Percentiles rank a stretch among this genome's conserved stretches.
Evolutionary conservation across 2,329 filamentous ascomycete genomes (phyloP).

Genomic region (Colletotrichum sp.): DNA sequence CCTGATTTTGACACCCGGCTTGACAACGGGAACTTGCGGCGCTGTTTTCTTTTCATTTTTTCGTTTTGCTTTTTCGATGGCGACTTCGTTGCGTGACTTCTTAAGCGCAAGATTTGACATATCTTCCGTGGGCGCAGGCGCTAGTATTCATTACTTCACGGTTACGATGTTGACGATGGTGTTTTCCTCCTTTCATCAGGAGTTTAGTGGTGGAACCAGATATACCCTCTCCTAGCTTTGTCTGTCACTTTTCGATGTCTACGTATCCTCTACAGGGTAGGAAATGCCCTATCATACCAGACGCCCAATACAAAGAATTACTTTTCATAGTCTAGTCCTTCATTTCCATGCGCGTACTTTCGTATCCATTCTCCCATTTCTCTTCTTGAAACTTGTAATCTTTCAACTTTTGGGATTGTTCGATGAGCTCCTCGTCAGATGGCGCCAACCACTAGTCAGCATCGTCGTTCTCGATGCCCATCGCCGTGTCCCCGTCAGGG

Average conservation of each 20-base stretch:
- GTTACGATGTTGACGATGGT: background rate
- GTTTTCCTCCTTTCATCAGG: background rate
- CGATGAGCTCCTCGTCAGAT: background rate
- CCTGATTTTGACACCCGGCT: background rate
- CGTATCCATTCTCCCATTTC: background rate
- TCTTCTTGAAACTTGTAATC: background rate
- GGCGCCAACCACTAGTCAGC: background rate
- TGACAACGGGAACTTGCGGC: background rate
- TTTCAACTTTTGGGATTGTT: background rate
- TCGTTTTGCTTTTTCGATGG: background rate
- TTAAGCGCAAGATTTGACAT: background rate
- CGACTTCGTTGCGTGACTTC: background rate
- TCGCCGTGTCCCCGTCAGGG: background rate
- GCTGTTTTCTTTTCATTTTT: background rate
- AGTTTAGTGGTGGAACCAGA: background rate
- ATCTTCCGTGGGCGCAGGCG: background rate
- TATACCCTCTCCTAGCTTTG: slow-evolving; percentile 3
- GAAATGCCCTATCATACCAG: background rate
- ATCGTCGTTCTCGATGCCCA: background rate
- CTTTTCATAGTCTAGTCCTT: background rate
- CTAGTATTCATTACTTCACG: background rate
- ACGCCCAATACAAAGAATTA: background rate
- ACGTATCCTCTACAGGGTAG: background rate
- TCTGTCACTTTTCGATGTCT: background rate
- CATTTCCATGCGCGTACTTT: background rate